A percentile compares a stretch with the other conserved stretches of the same genome.
Evolutionary conservation across 805 yeast species (phyloP).

Genomic region (Metschnikowia sp.): DNA sequence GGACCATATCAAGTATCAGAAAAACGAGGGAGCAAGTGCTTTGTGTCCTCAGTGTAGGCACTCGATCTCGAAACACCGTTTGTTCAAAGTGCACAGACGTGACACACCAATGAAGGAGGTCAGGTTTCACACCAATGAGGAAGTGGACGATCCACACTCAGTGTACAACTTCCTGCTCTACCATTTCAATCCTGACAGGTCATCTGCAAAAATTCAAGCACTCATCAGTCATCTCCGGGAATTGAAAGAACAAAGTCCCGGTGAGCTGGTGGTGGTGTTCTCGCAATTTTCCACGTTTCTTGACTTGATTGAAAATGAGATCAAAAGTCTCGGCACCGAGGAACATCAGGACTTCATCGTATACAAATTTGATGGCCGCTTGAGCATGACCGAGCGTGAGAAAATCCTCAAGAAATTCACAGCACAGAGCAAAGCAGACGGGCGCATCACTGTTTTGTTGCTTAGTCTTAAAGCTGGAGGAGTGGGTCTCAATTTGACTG

Average conservation of each 20-base stretch:
- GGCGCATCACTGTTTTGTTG: constrained; percentile 48
- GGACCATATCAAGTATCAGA: constrained; percentile 72
- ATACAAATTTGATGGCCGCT: constrained; percentile 79
- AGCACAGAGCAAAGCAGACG: constrained; percentile 26
- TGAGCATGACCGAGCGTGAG: constrained; percentile 63
- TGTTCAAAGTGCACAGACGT: constrained; percentile 42
- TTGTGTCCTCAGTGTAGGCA: constrained; percentile 78
- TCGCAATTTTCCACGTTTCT: constrained; percentile 85
- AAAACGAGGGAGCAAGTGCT: constrained; percentile 38
- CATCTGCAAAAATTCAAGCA: constrained; percentile 74
- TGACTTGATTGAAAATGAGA: constrained; percentile 67
- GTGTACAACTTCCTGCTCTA: constrained; percentile 32
- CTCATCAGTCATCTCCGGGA: constrained; percentile 55
- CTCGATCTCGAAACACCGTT: constrained; percentile 45
- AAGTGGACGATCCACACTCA: constrained; percentile 18
- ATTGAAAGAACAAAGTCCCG: constrained; percentile 53
- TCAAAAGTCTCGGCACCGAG: constrained; percentile 33
- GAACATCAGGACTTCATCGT: constrained; percentile 45
- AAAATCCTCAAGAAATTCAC: constrained; percentile 56
- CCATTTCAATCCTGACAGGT: constrained; percentile 47
- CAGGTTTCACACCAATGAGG: constrained; percentile 28
- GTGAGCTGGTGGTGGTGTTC: constrained; percentile 79
- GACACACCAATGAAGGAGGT: constrained; percentile 25
- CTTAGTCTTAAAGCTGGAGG: constrained; percentile 91
- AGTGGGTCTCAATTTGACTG: constrained; percentile 83